Evolutionary conservation across 208 protist species (phyloP), one percentile per base, ranked within the genome.

Genomic region (Leishmania tarentolae): DNA sequence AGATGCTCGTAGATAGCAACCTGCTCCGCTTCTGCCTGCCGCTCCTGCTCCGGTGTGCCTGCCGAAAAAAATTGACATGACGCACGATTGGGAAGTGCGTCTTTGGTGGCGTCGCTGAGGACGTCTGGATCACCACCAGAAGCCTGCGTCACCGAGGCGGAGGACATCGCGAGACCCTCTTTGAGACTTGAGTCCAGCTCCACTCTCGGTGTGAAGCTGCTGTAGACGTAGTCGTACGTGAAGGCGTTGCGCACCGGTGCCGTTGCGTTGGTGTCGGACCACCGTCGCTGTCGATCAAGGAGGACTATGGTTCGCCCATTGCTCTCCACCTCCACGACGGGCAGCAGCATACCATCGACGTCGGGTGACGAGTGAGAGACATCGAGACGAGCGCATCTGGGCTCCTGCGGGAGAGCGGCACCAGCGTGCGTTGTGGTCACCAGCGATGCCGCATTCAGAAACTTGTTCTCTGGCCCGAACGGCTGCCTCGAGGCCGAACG

Each of bases 151-250:
- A 76, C 68, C 8, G 68, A 0, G 13, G 68, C 17, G 1, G 72
- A 42, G 61, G 61, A 21, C 11, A 68, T 21, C 17, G 31, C 61
- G 31, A 50, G 24, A 15, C 77, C 50, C 15, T 70, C 50, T 24
- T 17, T 61, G 1, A 50, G 52, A 52, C 78, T 28, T 19, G 69
- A 56, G 52, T 82, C 63, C 8, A 91, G 59, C 71, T 90, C 83
- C 69, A 93, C 86, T 37, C 80, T 88, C 24, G 89, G 90, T 7
- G 85, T 86, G 42, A 93, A 90, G 50, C 88, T 88, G 44, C 88
- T 93, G 76, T 89, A 92, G 57, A 94, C 79, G 77, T 90, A 83
- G 61, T 95, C 92, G 83, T 90, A 95, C 37, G 78, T 87, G 80
- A 94, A 95, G 28, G 81, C 79, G 57, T 65, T 82, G 47, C 85